Base-by-base conservation (phyloP, 345 rosid species). In the Euclidium syriacum region DNA sequence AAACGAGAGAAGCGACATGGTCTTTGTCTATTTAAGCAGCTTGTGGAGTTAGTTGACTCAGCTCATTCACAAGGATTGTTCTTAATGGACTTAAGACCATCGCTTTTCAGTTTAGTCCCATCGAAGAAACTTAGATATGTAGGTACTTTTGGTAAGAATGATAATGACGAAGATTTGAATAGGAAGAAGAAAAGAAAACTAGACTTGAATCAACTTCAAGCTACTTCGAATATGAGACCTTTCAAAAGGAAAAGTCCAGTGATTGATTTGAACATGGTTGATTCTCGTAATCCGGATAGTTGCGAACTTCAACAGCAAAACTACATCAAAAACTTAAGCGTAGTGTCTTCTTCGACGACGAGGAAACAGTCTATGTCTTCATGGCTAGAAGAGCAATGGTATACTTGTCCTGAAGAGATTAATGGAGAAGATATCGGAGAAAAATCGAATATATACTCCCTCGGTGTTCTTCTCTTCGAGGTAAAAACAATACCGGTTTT, bases 391-490 rank as follows among this genome's bases (percentile, higher is more conserved):
- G 72, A 76, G 59, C 82, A 73, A 40, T 88, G 90, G 92, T 85
- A 88, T 73, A 58, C 65, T 58, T 71, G 83, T 67, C 90, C 87
- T 11, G 87, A 78, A 80, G 85, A 81, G 68, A 70, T 65, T 16
- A 73, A 60, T 62, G 86, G 70, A 49, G 70, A 78, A 54, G 67
- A 55, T 22, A 53, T 49, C 62, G 75, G 77, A 25, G 64, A 76
- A 70, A 68, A 78, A 14, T 82, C 96, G 15, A 88, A 88, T 69
- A 75, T 85, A 51, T 85, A 85, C 58, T 58, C 79, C 52, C 90
- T 88, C 29, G 92, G 96, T 26, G 79, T 85, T 70, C 83, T 88
- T 58, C 90, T 88, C 60, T 88, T 88, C 54, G 96, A 88, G 90
- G 92, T 88, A 64, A 76, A 62, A 23, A 34, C 26, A 49, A 11